Base-by-base conservation (phyloP, 371 early-diverging fungal species). In the Dichotomocladium elegans region DNA sequence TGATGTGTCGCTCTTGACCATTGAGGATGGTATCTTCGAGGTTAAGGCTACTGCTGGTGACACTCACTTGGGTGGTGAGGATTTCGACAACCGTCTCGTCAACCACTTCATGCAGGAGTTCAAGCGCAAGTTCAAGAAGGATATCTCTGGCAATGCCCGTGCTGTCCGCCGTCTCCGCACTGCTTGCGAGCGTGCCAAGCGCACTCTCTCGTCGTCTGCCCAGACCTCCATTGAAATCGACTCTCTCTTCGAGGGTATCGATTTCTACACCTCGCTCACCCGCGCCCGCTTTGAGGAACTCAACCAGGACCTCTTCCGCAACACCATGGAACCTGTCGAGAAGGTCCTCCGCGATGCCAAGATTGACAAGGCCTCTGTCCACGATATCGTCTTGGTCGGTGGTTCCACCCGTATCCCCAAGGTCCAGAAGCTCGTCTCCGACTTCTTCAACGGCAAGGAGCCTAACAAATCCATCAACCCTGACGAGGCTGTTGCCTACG, bases 401-500 rank as follows among this genome's bases (percentile, higher is more conserved):
- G 99, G 99, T 66, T 97, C 98, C 66, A 98, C 99, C 58, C 98
- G 99, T 89, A 99, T 99, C 78, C 99, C 99, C 83, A 98, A 95
- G 90, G 91, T 99, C 70, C 96, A 95, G 78, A 88, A 95, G 82
- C 86, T 99, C 60, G 88, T 99, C 58, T 87, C 90, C 22, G 98
- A 98, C 75, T 87, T 86, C 79, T 96, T 96, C 70, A 85, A 90
- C 66, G 91, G 90, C 55, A 91, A 90, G 77, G 81, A 86, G 76
- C 87, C 88, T 60, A 85, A 87, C 88, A 88, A 91, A 81, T 87
- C 89, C 53, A 89, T 94, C 77, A 93, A 94, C 82, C 95, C 95
- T 45, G 95, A 95, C 75, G 95, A 95, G 72, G 94, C 94, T 60
- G 93, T 97, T 61, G 92, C 97, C 55, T 93, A 90, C 67, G 97